Conservation (phyloP, 2,329 filamentous ascomycete genomes). For the Helminthosporium solani region DNA sequence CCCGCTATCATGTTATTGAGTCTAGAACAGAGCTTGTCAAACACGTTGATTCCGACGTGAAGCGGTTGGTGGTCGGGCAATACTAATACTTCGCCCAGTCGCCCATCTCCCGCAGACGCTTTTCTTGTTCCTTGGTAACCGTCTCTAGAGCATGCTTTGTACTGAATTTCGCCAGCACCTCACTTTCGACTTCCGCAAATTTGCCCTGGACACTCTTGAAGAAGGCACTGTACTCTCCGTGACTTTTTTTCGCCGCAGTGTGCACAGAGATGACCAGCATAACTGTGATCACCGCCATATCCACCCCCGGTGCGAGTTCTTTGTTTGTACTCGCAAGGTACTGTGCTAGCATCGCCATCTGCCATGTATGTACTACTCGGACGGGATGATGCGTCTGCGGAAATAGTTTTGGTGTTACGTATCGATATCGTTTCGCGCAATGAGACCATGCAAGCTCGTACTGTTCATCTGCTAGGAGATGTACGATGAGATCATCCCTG, state of each 20-base stretch:
- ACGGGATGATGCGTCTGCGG: conserved; percentile 53
- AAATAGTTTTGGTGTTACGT: conserved; percentile 55
- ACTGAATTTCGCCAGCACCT: conserved; percentile 27
- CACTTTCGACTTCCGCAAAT: conserved; percentile 37
- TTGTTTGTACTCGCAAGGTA: conserved; percentile 31
- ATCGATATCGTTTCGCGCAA: conserved; percentile 52
- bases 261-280: conserved; percentile 46
- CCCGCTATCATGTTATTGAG: too few relatives aligned
- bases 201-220: conserved; percentile 42
- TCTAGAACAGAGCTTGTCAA: too few relatives aligned
- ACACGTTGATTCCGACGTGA: too few relatives aligned
- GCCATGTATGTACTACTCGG: conserved; percentile 53
- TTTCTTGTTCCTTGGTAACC: conserved; percentile 29
- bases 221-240: conserved; percentile 47
- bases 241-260: conserved; percentile 44
- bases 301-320: conserved; percentile 33
- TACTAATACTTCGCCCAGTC: conserved; percentile 8
- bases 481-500: conserved; percentile 55
- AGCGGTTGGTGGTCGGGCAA: too few relatives aligned
- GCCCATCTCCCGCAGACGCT: conserved; percentile 33
- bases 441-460: conserved; percentile 54
- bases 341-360: conserved; percentile 40
- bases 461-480: conserved; percentile 46
- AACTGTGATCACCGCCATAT: conserved; percentile 46
- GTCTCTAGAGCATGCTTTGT: conserved; percentile 20